These are phyloP conservation scores for Tolypocladium ovalisporum DNA, from an alignment of 2,329 filamentous ascomycete species.

Conservation along the genomic window DNA sequence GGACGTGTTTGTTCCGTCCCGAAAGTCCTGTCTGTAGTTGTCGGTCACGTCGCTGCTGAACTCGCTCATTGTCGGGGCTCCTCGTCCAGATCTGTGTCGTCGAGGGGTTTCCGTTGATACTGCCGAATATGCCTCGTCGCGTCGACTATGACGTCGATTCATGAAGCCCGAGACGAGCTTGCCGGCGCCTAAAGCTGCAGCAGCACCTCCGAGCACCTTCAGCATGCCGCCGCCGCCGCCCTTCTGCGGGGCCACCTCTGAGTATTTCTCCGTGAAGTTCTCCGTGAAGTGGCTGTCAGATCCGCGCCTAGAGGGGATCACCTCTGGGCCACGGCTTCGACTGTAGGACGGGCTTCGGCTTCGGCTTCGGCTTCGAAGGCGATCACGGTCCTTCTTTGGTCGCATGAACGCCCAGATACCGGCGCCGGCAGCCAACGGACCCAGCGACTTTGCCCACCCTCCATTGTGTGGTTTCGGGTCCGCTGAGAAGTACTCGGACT, in stretches of 20 bases:
- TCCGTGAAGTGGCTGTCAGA: constrained; percentile 55
- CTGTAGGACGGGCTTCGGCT: constrained; percentile 23
- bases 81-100: constrained; percentile 28
- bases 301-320: constrained; percentile 37
- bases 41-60: constrained; percentile 37
- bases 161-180: constrained; percentile 49
- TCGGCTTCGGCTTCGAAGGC: constrained; percentile 29
- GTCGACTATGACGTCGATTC: constrained; percentile 36
- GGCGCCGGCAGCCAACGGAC: constrained; percentile 40
- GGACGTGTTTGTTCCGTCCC: constrained; percentile 23
- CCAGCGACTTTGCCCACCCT: constrained; percentile 34
- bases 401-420: constrained; percentile 36
- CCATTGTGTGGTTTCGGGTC: constrained; percentile 19
- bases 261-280: constrained; percentile 59
- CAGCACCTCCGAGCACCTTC: constrained; percentile 48
- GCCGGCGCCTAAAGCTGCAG: constrained; percentile 51
- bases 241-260: constrained; percentile 27
- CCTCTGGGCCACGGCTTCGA: constrained; percentile 32
- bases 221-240: constrained; percentile 42
- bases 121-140: constrained; percentile 52
- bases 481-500: constrained; percentile 28
- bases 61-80: constrained; percentile 34
- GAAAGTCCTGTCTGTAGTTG: constrained; percentile 10
- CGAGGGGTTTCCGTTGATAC: constrained; percentile 51
- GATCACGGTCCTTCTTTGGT: constrained; percentile 29